Conservation (phyloP, 2,329 filamentous ascomycete genomes). For the Polychaeton citri region DNA sequence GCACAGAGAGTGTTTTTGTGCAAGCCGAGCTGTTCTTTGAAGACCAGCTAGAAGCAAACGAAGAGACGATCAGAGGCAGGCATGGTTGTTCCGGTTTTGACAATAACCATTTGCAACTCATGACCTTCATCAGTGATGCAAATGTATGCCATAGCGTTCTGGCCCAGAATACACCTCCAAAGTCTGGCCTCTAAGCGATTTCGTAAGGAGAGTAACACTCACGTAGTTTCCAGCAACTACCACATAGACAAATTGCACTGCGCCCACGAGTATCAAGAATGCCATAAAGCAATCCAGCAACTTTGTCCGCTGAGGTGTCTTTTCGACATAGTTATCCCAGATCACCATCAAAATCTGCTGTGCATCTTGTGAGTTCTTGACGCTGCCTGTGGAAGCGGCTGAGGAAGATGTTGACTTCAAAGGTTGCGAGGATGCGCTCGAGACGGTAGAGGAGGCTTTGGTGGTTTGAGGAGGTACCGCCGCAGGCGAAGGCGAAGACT, state of each 20-base stretch:
- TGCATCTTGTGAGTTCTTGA: constrained; percentile 21
- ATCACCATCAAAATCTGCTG: constrained; percentile 54
- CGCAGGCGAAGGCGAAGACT: constrained; percentile 13
- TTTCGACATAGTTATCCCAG: constrained; percentile 62
- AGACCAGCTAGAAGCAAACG: too few relatives aligned
- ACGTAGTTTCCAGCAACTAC: constrained; percentile 89
- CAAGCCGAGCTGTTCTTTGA: too few relatives aligned
- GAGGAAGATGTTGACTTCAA: constrained; percentile 4
- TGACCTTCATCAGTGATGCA: too few relatives aligned
- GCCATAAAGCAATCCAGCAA: constrained; percentile 82
- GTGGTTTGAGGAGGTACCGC: constrained; percentile 11
- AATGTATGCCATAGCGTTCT: too few relatives aligned
- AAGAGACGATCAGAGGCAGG: too few relatives aligned
- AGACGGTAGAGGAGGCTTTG: constrained; percentile 8
- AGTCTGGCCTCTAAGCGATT: too few relatives aligned
- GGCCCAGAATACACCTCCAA: too few relatives aligned
- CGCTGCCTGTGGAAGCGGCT: constrained; percentile 3
- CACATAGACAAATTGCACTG: constrained; percentile 88
- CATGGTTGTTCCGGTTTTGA: too few relatives aligned
- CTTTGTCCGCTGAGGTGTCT: constrained; percentile 82
- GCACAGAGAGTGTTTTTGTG: too few relatives aligned
- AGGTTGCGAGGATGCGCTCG: constrained; percentile 10
- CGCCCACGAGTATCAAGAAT: constrained; percentile 75
- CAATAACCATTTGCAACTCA: too few relatives aligned
- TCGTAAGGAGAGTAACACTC: constrained; percentile 29